Evolutionary conservation across 2,329 filamentous ascomycete species (phyloP), one percentile per base, ranked within the genome.

Genomic region (Beauveria brongniartii): DNA sequence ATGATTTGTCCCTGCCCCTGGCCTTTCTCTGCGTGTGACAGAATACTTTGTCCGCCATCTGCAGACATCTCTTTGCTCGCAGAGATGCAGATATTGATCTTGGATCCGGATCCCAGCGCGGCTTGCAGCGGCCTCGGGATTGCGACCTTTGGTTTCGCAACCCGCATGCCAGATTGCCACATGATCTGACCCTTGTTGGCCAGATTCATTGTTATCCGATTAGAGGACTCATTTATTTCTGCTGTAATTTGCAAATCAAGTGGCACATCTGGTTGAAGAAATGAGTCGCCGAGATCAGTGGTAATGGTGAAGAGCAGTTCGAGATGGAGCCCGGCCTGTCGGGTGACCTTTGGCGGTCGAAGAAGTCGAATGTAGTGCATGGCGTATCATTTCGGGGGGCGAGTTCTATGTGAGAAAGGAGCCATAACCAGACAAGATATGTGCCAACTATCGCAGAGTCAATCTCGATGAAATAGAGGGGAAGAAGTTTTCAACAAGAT

Each of bases 361-460:
- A 84, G 71, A 5, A 84, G 75, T 44, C 82, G 78, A 61, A 84
- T 77, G 72, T 85, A 85, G 65, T 85, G 81, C 82, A 85, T 85
- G 20, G 10, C 65, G 16, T n/a, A 2, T 37, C 18, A 20, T 8
- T 40, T 6, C 8, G 12, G 10, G 20, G 10, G 7, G 8, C 14
- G 0, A 20, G 3, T 14, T 7, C 24, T n/a, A 3, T 1, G 1
- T 8, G 10, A 16, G 1, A 2, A 22, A 18, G 5, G 3, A 4
- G n/a, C 46, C 34, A n/a, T 20, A 0, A 16, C 3, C 10, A 14
- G 34, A 12, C 30, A 16, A 16, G 1, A 8, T 0, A 10, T 44
- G 57, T 20, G 28, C 22, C 24, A 24, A 24, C 24, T 26, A 54
- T 40, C 9, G n/a, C 26, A 40, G 16, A 14, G 16, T 41, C 57